Base-by-base conservation (phyloP, 768 basidiomycete species). In the Amanita exitialis region DNA sequence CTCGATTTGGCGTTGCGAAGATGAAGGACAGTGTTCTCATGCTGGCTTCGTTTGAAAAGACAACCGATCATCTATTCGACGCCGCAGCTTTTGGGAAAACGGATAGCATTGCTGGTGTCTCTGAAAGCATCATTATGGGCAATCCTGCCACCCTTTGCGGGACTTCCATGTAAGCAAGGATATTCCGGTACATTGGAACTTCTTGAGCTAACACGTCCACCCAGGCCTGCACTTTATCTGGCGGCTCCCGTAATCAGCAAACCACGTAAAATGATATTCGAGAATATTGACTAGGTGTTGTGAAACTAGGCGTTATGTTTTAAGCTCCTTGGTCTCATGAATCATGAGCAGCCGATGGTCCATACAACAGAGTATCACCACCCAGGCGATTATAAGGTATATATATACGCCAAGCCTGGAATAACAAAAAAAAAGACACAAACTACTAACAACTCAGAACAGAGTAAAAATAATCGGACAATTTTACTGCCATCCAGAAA, bases 21-120 rank as follows among this genome's bases (percentile, higher is more conserved):
- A 98, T 98, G 92, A 98, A 98, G 67, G 96, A 99, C 67, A 92
- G 90, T 60, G 94, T 97, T 0, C 79, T 99, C 60, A 99, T 98
- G 96, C 73, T 98, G 59, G 96, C 96, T 8, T 96, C 92, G 21
- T 99, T 99, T 66, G 96, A 99, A 69, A 98, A 98, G 73, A 98
- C 96, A 13, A 99, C 96, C 12, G 96, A 99, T 71, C 96, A 99
- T 66, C 70, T 99, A 53, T 99, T 99, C 68, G 93, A 99, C 61
- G 96, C 96, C 2, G 86, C 96, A 8, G 90, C 96, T 2, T 94
- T 86, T 64, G 91, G 93, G 9, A 98, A 98, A 68, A 91, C 83
- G 45, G 96, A 99, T 61, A 80, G 78, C 51, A 96, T 99, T 49
- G 84, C 90, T 27, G 96, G 96, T 46, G 95, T 99, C 5, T 98